Evolutionary conservation across 768 basidiomycete genomes (phyloP), one percentile per base, ranked within the genome.

Genomic region (Tylopilus vinaceipallidus): DNA sequence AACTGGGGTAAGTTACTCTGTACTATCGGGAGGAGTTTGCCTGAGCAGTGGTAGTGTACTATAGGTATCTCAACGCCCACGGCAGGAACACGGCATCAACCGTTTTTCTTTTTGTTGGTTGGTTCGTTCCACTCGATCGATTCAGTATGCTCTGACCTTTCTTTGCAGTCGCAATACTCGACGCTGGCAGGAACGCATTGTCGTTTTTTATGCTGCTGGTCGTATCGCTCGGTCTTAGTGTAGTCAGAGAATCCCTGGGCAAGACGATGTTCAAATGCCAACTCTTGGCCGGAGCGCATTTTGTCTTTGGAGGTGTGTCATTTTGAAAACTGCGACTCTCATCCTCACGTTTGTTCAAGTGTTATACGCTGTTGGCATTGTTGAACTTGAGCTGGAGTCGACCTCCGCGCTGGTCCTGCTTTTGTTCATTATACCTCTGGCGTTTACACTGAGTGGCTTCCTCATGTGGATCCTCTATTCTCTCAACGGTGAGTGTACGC

Each of bases 191-290:
- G 39, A 98, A 98, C 62, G 89, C 93, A 2, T 76, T 95, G 66
- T 94, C 91, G 2, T 94, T 98, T 73, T 98, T 98, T 73, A 82
- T 98, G 77, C 77, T 99, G 19, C 75, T 98, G 19, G 84, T 98
- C 38, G 95, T 98, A 22, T 86, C 90, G 4, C 80, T 98, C 59
- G 97, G 97, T 30, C 74, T 97, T 34, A 91, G 89, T 56, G 92
- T 98, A 24, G 92, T 98, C 23, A 81, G 87, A 33, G 94, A 98
- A 59, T 85, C 86, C 7, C 74, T 99, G 11, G 95, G 92, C 0
- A 72, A 72, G 7, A 85, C 84, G 8, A 95, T 98, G 94, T 64
- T 84, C 41, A 87, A 76, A 60, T 92, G 93, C 52, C 85, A 91
- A 61, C 64, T 86, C 19, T 73, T 99, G 47, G 88, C 93, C 10